A percentile compares a stretch with the other conserved stretches of the same genome.
Conservation (phyloP, 768 basidiomycete species). For the Mycena olivaceomarginata region DNA sequence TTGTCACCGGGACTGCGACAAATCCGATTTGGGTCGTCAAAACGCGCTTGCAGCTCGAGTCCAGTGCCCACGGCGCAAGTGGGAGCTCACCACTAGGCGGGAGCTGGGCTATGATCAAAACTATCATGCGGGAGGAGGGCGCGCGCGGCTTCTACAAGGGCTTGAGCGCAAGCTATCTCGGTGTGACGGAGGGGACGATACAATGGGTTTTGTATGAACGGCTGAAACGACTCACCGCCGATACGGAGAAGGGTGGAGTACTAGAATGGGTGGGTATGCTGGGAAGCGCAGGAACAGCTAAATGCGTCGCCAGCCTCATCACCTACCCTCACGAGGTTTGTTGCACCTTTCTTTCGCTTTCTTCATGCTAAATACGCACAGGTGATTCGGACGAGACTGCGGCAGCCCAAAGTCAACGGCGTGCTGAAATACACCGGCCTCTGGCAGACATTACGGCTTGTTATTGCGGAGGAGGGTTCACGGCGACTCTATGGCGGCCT, state of each 20-base stretch:
- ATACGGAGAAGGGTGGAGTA: conserved; percentile 72
- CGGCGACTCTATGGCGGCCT: conserved; percentile 93
- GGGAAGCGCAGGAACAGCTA: conserved; percentile 94
- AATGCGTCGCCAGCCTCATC: conserved; percentile 94
- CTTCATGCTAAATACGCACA: conserved; percentile 51
- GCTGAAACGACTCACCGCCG: conserved; percentile 82
- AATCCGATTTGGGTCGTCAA: conserved; percentile 99
- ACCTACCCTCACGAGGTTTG: conserved; percentile 98
- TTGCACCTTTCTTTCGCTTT: conserved; percentile 35
- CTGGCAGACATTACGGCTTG: conserved; percentile 86
- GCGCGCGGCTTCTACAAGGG: conserved; percentile 95
- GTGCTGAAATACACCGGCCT: conserved; percentile 91
- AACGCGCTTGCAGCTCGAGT: conserved; percentile 89
- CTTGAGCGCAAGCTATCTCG: conserved; percentile 94
- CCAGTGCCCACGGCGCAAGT: conserved; percentile 42
- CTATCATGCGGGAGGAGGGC: conserved; percentile 90
- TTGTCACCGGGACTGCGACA: conserved; percentile 92
- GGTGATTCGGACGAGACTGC: conserved; percentile 94
- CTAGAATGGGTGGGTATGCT: conserved; percentile 89
- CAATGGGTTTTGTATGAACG: conserved; percentile 99
- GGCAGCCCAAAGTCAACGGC: conserved; percentile 90
- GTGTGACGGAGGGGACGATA: conserved; percentile 96
- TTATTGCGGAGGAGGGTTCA: conserved; percentile 93
- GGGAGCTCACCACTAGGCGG: conserved; percentile 61
- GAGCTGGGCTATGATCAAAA: conserved; percentile 77